These are phyloP conservation scores for Phialophora chinensis DNA, from an alignment of 2,329 filamentous ascomycete genomes.

Conservation along the genomic window DNA sequence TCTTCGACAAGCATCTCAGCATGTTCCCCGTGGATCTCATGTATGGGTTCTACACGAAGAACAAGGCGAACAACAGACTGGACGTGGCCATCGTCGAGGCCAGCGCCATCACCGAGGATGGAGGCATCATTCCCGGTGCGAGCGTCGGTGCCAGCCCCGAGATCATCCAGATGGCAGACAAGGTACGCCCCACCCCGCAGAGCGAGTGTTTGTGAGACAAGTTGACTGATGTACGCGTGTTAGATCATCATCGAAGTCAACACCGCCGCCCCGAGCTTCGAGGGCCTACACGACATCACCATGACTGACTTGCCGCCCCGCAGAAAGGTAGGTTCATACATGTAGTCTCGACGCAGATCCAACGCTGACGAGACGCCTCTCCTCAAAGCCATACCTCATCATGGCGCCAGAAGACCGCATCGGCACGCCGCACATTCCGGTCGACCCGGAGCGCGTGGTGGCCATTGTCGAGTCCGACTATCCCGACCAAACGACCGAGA, in stretches of 20 bases:
- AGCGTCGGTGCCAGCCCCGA: slow-evolving; percentile 85
- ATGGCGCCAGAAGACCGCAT: slow-evolving; percentile 87
- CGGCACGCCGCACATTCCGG: slow-evolving; percentile 78
- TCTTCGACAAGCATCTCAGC: slow-evolving; percentile 91
- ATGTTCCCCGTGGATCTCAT: slow-evolving; percentile 87
- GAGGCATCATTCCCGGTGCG: slow-evolving; percentile 85
- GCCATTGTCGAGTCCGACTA: slow-evolving; percentile 86
- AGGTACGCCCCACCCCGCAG: slow-evolving; percentile 53
- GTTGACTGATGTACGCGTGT: neutral
- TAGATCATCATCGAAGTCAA: slow-evolving; percentile 89
- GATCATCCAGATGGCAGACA: slow-evolving; percentile 87
- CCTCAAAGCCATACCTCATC: slow-evolving; percentile 64
- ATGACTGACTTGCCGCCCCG: slow-evolving; percentile 82
- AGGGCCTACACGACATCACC: slow-evolving; percentile 88
- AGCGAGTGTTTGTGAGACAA: neutral
- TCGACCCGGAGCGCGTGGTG: slow-evolving; percentile 83
- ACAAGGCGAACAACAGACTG: slow-evolving; percentile 73
- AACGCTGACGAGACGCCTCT: neutral
- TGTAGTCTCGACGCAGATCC: neutral
- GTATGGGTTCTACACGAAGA: slow-evolving; percentile 80
- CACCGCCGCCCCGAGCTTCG: slow-evolving; percentile 81
- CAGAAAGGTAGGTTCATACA: slow-evolving; percentile 63
- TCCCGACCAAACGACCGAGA: slow-evolving; percentile 75
- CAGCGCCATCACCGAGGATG: slow-evolving; percentile 84
- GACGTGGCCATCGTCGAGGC: slow-evolving; percentile 88